Conservation (phyloP, 805 yeast species). For the Lipomyces oligophaga region DNA sequence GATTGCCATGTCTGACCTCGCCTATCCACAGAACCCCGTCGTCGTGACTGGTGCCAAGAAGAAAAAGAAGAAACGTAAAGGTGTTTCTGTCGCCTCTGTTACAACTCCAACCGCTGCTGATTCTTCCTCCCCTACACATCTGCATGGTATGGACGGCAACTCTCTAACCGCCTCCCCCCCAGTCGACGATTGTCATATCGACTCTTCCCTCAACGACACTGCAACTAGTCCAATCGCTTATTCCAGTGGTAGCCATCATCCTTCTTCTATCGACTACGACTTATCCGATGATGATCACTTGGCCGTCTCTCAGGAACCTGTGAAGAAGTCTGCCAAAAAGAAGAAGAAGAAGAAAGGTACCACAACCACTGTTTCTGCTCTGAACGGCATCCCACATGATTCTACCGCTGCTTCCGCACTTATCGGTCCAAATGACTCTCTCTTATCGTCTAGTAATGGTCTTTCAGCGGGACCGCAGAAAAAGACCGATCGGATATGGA, state of each 20-base stretch:
- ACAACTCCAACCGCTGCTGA: background rate
- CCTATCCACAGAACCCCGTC: background rate
- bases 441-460: background rate
- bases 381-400: background rate
- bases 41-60: conserved; percentile 15
- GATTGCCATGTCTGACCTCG: background rate
- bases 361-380: background rate
- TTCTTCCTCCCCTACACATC: background rate
- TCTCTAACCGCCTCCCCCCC: background rate
- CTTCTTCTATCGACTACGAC: conserved; percentile 1
- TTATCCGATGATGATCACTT: conserved; percentile 14
- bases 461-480: conserved; percentile 1
- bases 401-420: background rate
- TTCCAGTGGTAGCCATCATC: conserved; percentile 2
- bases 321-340: conserved; percentile 13
- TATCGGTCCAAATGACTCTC: background rate
- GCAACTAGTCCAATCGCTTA: background rate
- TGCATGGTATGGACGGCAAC: background rate
- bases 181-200: too few relatives aligned
- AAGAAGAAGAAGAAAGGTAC: conserved; percentile 22
- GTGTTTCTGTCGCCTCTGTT: conserved; percentile 10
- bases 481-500: conserved; percentile 43
- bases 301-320: background rate
- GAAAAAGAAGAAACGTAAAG: conserved; percentile 29
- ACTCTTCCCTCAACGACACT: conserved; percentile 1